A percentile compares a stretch with the other conserved stretches of the same genome.
phyloP scores from a whole-genome alignment of 2,329 filamentous ascomycete genomes.

The Pseudocercospora cruenta region DNA sequence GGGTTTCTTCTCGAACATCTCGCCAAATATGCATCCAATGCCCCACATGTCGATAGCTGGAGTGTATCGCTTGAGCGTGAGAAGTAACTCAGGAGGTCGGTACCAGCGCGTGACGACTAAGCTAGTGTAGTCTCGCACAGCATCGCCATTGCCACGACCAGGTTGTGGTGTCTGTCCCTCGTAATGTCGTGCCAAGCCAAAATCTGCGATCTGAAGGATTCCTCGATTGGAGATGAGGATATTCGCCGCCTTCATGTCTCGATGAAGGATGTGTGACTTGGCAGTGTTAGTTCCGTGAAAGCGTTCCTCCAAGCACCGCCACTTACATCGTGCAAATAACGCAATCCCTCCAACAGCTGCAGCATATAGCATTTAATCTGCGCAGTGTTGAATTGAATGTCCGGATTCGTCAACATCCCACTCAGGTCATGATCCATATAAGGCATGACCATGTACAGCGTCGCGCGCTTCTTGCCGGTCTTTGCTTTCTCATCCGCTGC shows the following conservation, averaged over 20 bases:
- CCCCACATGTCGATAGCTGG: constrained; percentile 98
- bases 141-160: constrained; percentile 80
- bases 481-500: constrained; percentile 39
- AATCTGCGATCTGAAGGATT: constrained; percentile 94
- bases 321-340: constrained; percentile 78
- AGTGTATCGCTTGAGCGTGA: constrained; percentile 90
- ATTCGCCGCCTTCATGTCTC: constrained; percentile 99
- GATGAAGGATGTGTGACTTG: constrained; percentile 74
- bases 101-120: constrained; percentile 98
- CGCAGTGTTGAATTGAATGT: constrained; percentile 80
- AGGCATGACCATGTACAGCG: constrained; percentile 98
- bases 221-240: constrained; percentile 93
- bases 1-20: constrained; percentile 93
- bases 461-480: constrained; percentile 63
- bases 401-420: constrained; percentile 91
- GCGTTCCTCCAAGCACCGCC: background rate
- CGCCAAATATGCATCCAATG: constrained; percentile 95
- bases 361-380: constrained; percentile 99
- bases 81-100: constrained; percentile 85
- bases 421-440: constrained; percentile 99
- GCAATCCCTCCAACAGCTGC: constrained; percentile 85
- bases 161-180: constrained; percentile 78
- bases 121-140: constrained; percentile 89
- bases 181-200: constrained; percentile 90
- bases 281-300: background rate